These are phyloP conservation scores for Pythium diclinum DNA, from an alignment of 352 stramenopile species.

Conservation along the genomic window DNA sequence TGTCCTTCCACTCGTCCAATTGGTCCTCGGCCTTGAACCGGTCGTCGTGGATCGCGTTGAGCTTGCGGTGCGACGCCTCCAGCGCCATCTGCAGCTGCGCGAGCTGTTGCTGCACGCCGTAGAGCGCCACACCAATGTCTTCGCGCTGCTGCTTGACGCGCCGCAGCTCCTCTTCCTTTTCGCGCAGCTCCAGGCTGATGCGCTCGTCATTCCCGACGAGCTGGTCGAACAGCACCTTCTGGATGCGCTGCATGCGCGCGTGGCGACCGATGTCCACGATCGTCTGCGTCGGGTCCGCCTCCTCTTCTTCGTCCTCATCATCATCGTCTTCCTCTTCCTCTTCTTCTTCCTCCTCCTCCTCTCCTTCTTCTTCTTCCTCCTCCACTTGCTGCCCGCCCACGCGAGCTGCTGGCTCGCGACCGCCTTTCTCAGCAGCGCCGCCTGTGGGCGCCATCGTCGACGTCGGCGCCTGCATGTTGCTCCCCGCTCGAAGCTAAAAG, in stretches of 20 bases:
- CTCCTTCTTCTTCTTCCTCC: constrained; percentile 32
- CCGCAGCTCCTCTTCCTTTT: constrained; percentile 74
- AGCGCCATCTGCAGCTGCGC: constrained; percentile 90
- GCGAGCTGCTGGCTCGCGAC: background rate
- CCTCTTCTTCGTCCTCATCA: constrained; percentile 54
- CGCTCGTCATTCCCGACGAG: constrained; percentile 73
- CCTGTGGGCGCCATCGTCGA: background rate
- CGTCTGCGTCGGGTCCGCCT: constrained; percentile 66
- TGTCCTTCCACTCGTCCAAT: constrained; percentile 68
- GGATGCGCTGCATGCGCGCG: constrained; percentile 79
- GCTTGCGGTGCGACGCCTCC: constrained; percentile 75
- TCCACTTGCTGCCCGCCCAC: background rate
- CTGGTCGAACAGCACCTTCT: constrained; percentile 82
- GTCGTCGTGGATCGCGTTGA: constrained; percentile 59
- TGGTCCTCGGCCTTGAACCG: constrained; percentile 70
- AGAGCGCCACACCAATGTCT: constrained; percentile 90
- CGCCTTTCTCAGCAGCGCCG: background rate
- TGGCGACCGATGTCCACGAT: constrained; percentile 80
- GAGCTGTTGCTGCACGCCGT: constrained; percentile 94
- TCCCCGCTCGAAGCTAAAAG: background rate
- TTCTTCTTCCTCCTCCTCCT: constrained; percentile 37
- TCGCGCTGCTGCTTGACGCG: constrained; percentile 76
- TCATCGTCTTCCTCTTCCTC: constrained; percentile 41
- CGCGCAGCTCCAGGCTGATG: constrained; percentile 64
- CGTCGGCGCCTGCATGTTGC: constrained; percentile 2